Percentiles rank a stretch among this genome's conserved stretches.
These are phyloP conservation scores for Arthrobotrys musiformis DNA, from an alignment of 2,329 filamentous ascomycete species.

Conservation along the genomic window DNA sequence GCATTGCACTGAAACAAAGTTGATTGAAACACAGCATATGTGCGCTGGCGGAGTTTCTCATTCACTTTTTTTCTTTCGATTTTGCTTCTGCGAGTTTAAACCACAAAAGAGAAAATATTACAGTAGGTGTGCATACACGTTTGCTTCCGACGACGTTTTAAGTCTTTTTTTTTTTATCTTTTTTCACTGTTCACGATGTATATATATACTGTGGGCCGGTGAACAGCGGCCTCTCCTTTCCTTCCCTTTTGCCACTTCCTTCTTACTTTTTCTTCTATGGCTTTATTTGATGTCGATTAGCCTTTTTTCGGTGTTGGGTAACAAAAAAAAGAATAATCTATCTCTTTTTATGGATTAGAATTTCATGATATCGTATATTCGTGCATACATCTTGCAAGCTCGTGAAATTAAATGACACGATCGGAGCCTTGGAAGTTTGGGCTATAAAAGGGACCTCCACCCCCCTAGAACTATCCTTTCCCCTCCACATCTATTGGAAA, in stretches of 20 bases:
- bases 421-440: too few relatives aligned
- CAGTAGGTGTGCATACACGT: neutral
- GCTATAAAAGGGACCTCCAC: too few relatives aligned
- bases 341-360: neutral
- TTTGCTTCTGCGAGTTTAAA: neutral
- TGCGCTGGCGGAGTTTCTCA: constrained; percentile 21
- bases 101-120: neutral
- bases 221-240: constrained; percentile 45
- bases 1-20: constrained; percentile 20
- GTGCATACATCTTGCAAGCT: neutral
- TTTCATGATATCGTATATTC: too few relatives aligned
- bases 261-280: neutral
- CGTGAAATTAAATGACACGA: neutral
- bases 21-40: neutral
- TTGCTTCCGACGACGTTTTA: constrained; percentile 5
- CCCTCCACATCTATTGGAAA: too few relatives aligned
- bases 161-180: neutral
- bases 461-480: too few relatives aligned
- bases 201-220: constrained; percentile 33
- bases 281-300: constrained; percentile 22
- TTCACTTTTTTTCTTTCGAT: constrained; percentile 15
- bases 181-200: constrained; percentile 17
- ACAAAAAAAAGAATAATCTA: constrained; percentile 42
- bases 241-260: neutral
- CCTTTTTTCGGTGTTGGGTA: constrained; percentile 19